Evolutionary conservation across 2,329 filamentous ascomycete species (phyloP).

Genomic region (Colletotrichum graminicola): DNA sequence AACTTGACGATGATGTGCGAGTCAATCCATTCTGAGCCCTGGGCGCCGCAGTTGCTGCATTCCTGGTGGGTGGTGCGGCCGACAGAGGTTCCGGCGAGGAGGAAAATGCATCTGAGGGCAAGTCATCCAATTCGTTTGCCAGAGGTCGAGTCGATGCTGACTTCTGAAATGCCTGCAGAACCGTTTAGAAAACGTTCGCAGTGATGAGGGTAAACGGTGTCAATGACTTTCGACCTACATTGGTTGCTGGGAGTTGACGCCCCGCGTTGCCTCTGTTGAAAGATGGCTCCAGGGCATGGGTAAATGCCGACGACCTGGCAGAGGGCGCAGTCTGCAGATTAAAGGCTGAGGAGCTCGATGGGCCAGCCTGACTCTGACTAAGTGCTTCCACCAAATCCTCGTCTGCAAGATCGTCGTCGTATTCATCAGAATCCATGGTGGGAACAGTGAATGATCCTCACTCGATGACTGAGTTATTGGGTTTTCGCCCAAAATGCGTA

Average conservation of each 20-base stretch:
- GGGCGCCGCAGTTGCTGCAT: conserved; percentile 37
- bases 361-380: conserved; percentile 56
- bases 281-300: conserved; percentile 8
- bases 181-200: background rate
- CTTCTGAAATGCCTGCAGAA: background rate
- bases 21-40: conserved; percentile 47
- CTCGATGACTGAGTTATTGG: background rate
- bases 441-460: background rate
- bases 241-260: conserved; percentile 7
- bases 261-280: conserved; percentile 8
- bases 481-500: background rate
- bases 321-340: background rate
- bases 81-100: conserved; percentile 61
- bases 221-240: conserved; percentile 2
- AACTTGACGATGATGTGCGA: conserved; percentile 54
- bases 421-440: conserved; percentile 70
- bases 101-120: conserved; percentile 77
- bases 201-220: background rate
- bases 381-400: conserved; percentile 74
- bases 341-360: conserved; percentile 16
- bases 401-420: conserved; percentile 73
- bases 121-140: conserved; percentile 61
- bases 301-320: background rate
- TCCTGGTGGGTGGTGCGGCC: conserved; percentile 14
- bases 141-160: background rate